Conservation (phyloP, 2,329 filamentous ascomycete species). For the Xylariaceae sp. region DNA sequence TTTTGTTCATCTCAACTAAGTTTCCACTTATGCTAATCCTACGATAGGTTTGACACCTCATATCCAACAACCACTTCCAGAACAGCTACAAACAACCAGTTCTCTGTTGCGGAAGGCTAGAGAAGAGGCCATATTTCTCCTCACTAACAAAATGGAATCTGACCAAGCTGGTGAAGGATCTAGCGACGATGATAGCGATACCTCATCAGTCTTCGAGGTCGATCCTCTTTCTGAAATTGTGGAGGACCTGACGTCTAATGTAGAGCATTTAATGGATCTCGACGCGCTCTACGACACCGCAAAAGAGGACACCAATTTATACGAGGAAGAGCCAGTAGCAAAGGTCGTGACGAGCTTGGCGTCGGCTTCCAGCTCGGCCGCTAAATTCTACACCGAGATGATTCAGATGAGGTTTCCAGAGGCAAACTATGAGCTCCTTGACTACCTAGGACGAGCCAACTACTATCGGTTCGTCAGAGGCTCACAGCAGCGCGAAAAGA, state of each 20-base stretch:
- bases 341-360: no score
- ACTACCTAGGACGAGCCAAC: not conserved
- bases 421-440: constrained; percentile 2
- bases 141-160: not conserved
- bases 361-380: not conserved
- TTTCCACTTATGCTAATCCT: not conserved
- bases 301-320: not conserved
- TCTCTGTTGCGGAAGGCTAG: not conserved
- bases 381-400: constrained; percentile 4
- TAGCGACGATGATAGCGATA: constrained; percentile 7
- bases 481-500: not conserved
- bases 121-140: not conserved
- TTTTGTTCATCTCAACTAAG: not conserved
- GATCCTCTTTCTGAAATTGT: constrained; percentile 11
- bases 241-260: constrained; percentile 1
- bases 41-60: not conserved
- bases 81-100: not conserved
- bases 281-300: constrained; percentile 9
- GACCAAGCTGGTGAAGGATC: not conserved
- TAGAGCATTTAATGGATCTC: constrained; percentile 2
- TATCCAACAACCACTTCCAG: not conserved
- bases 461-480: constrained; percentile 4
- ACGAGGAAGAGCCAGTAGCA: not conserved
- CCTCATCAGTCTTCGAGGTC: constrained; percentile 3
- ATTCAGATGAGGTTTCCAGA: constrained; percentile 6